phyloP scores from a whole-genome alignment of 805 yeast genomes.

The Alloascoidea africana region DNA sequence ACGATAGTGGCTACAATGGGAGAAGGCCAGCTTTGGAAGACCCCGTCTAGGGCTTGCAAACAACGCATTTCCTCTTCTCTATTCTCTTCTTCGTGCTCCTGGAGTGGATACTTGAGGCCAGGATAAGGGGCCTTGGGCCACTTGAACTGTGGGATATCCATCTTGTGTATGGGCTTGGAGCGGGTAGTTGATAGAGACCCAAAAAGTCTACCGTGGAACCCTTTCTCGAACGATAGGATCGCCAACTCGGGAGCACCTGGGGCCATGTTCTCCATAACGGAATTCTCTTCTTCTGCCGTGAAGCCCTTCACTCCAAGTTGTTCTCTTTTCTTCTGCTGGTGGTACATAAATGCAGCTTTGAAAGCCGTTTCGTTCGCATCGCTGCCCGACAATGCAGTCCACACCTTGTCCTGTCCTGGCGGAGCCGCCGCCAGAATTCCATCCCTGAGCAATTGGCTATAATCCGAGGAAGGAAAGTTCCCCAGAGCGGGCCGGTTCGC shows the following conservation, averaged over 20 bases:
- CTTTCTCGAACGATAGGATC: conserved; percentile 70
- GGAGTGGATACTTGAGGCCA: conserved; percentile 70
- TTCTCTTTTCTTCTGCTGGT: conserved; percentile 45
- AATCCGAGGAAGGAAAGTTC: conserved; percentile 60
- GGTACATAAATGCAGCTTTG: conserved; percentile 79
- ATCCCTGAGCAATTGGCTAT: conserved; percentile 29
- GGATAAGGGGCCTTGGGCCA: conserved; percentile 98
- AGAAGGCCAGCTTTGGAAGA: conserved; percentile 47
- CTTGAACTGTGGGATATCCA: conserved; percentile 75
- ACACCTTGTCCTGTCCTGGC: conserved; percentile 55
- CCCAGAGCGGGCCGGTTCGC: conserved; percentile 80
- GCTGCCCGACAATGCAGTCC: conserved; percentile 76
- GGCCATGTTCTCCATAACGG: conserved; percentile 67
- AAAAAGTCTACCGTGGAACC: conserved; percentile 91
- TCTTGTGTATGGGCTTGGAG: conserved; percentile 89
- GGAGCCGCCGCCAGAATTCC: conserved; percentile 66
- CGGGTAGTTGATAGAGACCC: conserved; percentile 86
- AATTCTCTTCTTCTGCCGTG: conserved; percentile 48
- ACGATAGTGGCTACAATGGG: conserved; percentile 84
- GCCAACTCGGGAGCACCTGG: conserved; percentile 89
- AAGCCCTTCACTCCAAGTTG: conserved; percentile 21
- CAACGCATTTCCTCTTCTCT: conserved; percentile 70
- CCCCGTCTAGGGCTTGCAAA: conserved; percentile 56
- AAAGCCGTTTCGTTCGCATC: conserved; percentile 84
- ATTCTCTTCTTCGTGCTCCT: conserved; percentile 46